These are phyloP conservation scores for Pezicula neosporulosa DNA, from an alignment of 2,329 filamentous ascomycete species.

Conservation along the genomic window DNA sequence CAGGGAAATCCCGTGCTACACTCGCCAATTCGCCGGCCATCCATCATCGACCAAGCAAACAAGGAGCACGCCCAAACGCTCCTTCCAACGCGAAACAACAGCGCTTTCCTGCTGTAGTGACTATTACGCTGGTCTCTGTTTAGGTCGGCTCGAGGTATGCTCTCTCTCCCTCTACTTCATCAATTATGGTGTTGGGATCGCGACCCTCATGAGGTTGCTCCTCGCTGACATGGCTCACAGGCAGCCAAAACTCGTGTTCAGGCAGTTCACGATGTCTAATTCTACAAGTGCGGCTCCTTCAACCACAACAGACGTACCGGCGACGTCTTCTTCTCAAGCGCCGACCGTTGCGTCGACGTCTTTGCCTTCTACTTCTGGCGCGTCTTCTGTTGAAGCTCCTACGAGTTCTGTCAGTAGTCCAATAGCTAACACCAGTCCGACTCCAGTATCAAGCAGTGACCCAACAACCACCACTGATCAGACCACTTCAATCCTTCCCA, in stretches of 20 bases:
- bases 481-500: conserved; percentile 18
- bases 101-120: neutral
- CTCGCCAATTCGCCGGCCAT: conserved; percentile 2
- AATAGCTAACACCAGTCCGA: conserved; percentile 23
- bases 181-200: neutral
- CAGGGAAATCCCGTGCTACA: neutral
- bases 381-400: conserved; percentile 1
- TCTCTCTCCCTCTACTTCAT: neutral
- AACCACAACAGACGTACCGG: conserved; percentile 7
- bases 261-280: conserved; percentile 24
- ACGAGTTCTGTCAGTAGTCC: conserved; percentile 17
- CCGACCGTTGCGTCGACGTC: neutral
- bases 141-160: conserved; percentile 15
- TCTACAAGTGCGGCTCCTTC: conserved; percentile 20
- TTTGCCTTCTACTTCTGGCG: conserved; percentile 5
- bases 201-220: conserved; percentile 6
- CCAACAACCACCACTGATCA: conserved; percentile 16
- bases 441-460: conserved; percentile 20
- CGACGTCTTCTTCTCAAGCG: conserved; percentile 2
- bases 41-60: neutral
- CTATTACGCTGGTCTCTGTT: neutral
- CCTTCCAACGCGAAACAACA: conserved; percentile 4
- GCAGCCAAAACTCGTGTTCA: conserved; percentile 16
- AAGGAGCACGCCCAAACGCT: neutral
- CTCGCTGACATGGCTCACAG: conserved; percentile 17